Conservation (phyloP, 2,329 filamentous ascomycete species). For the Penicillium corylophilum region DNA sequence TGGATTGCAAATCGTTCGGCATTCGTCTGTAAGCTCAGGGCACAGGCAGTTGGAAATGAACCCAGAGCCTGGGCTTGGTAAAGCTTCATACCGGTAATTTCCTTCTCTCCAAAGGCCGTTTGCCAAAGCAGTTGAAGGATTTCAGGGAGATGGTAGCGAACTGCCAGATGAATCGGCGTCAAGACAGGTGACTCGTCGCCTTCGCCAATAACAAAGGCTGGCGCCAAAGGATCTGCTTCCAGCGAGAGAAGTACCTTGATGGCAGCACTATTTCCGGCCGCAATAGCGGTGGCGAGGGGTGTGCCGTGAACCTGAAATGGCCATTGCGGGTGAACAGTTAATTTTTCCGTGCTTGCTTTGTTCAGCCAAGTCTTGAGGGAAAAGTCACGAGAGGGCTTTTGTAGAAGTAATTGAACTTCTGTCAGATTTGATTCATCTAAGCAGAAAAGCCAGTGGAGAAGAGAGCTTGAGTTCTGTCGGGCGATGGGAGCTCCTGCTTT, state of each 20-base stretch:
- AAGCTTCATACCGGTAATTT: not conserved
- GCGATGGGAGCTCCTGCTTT: not conserved
- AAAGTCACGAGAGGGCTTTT: not conserved
- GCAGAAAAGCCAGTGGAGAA: slow-evolving; percentile 13
- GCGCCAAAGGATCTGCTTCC: slow-evolving; percentile 1
- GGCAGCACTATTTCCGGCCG: not conserved
- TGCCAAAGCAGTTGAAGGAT: slow-evolving; percentile 4
- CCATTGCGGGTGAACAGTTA: slow-evolving; percentile 9
- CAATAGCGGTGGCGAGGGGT: slow-evolving; percentile 7
- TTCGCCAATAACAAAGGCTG: not conserved
- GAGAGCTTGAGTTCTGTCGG: not conserved
- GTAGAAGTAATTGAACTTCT: not conserved
- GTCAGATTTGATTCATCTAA: slow-evolving; percentile 1
- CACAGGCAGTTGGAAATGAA: slow-evolving; percentile 6
- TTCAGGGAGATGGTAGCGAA: slow-evolving; percentile 7
- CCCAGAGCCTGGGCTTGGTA: not conserved
- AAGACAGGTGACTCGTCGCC: not conserved
- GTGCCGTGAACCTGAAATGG: slow-evolving; percentile 8
- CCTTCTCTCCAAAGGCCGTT: not conserved
- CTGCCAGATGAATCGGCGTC: slow-evolving; percentile 9
- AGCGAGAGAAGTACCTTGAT: slow-evolving; percentile 2
- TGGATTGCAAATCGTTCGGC: slow-evolving; percentile 12
- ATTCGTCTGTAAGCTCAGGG: slow-evolving; percentile 8
- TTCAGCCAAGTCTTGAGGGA: not conserved
- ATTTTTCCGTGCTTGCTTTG: not conserved